Evolutionary conservation across 2,329 filamentous ascomycete species (phyloP).

Genomic region (Thielaviopsis punctulata): DNA sequence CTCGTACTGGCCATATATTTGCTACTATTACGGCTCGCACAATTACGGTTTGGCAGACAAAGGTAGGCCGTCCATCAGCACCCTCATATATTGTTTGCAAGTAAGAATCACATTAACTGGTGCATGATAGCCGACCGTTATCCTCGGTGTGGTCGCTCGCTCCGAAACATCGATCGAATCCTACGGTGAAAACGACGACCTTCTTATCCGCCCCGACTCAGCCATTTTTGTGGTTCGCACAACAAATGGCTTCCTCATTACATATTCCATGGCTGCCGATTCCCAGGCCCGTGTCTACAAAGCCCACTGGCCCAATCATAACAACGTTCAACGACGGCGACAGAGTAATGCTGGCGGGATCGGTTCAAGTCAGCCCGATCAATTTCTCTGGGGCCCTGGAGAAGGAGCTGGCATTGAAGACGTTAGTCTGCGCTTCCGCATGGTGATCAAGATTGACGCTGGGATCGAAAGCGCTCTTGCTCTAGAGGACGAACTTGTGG

Average conservation of each 20-base stretch:
- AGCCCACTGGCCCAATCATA: constrained; percentile 55
- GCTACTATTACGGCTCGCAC: constrained; percentile 72
- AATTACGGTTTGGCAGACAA: constrained; percentile 92
- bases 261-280: constrained; percentile 80
- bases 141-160: constrained; percentile 70
- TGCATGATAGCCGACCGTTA: constrained; percentile 55
- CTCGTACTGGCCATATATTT: constrained; percentile 67
- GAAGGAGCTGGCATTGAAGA: constrained; percentile 72
- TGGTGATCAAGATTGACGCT: constrained; percentile 96
- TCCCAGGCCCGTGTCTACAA: constrained; percentile 70
- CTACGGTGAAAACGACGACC: constrained; percentile 71
- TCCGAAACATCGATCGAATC: constrained; percentile 62
- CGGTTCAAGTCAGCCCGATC: constrained; percentile 36
- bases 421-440: constrained; percentile 78
- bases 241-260: constrained; percentile 71
- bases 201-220: constrained; percentile 79
- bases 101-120: constrained; percentile 10
- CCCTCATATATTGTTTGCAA: constrained; percentile 8
- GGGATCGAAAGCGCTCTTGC: constrained; percentile 79
- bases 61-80: constrained; percentile 36
- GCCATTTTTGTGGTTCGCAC: constrained; percentile 87
- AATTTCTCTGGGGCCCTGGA: constrained; percentile 56
- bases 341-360: constrained; percentile 44
- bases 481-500: constrained; percentile 79
- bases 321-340: constrained; percentile 42